These are phyloP conservation scores for Phytophthora ohioensis DNA, from an alignment of 352 stramenopile genomes.

Conservation along the genomic window DNA sequence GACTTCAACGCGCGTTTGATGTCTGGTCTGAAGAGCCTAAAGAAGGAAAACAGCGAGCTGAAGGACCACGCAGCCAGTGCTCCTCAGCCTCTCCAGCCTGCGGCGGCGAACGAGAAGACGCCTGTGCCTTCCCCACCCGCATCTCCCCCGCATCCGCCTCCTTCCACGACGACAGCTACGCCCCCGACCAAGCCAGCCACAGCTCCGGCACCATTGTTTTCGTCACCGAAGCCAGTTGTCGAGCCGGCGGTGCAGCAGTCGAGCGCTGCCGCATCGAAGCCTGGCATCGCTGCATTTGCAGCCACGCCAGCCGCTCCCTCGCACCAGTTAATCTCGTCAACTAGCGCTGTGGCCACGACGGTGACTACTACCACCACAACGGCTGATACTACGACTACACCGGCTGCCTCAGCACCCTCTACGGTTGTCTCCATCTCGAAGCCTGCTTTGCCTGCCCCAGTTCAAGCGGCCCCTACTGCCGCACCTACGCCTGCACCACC, in stretches of 20 bases:
- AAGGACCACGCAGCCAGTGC: conserved; percentile 54
- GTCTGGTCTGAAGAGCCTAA: conserved; percentile 70
- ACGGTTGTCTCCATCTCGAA: conserved; percentile 20
- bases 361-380: conserved; percentile 28
- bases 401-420: conserved; percentile 16
- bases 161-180: conserved; percentile 25
- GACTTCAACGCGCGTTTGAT: conserved; percentile 79
- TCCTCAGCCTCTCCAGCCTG: conserved; percentile 19
- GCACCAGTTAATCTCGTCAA: conserved; percentile 22
- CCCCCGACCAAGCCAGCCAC: conserved; percentile 25
- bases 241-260: conserved; percentile 22
- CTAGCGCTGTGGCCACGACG: conserved; percentile 20
- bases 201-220: conserved; percentile 28
- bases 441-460: conserved; percentile 23
- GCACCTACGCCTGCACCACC: conserved; percentile 5
- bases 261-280: conserved; percentile 23
- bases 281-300: conserved; percentile 10
- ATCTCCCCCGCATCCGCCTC: conserved; percentile 23
- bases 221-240: conserved; percentile 24
- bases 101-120: conserved; percentile 27
- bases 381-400: conserved; percentile 6
- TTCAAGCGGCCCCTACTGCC: conserved; percentile 23
- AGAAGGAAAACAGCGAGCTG: conserved; percentile 82
- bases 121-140: conserved; percentile 28
- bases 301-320: conserved; percentile 15